Base-by-base conservation (phyloP, 768 basidiomycete species). In the Mycena galericulata region DNA sequence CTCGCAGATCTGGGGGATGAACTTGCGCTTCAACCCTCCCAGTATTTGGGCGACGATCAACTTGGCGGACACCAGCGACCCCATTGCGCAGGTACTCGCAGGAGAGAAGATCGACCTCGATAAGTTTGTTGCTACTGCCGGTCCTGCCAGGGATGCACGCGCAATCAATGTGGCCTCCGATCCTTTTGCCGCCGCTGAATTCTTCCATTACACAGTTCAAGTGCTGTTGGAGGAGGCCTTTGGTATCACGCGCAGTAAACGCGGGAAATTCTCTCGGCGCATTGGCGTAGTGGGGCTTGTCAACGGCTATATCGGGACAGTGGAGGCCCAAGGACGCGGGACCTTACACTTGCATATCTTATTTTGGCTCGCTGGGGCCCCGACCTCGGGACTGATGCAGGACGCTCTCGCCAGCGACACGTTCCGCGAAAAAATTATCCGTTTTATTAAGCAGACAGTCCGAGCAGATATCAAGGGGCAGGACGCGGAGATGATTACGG, bases 91-190 rank as follows among this genome's bases (percentile, higher is more conserved):
- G 59, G 76, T 86, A 0, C 73, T 87, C 12, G 77, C 80, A 0
- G 84, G 86, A 0, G 78, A 77, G 38, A 71, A 82, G 0, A 86
- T 88, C 9, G 74, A 87, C 56, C 57, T 87, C 9, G 81, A 88
- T 54, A 1, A 63, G 0, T 81, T 82, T 36, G 2, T 65, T 0
- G 12, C 26, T 0, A 70, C 62, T 0, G 29, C 46, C 1, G 79
- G 80, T 1, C 81, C 81, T 0, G 60, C 69, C 24, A 50, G 43
- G 53, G 14, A 10, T 3, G 1, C 36, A 18, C 60, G 78, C 0
- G 68, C 74, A 0, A 1, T 30, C 4, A 79, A 75, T 26, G 72
- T 81, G 6, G 78, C 77, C 4, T 15, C 10, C 0, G 76, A 82
- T 45, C 80, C 79, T 0, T 80, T 71, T 40, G 79, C 76, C 1